These are phyloP conservation scores for Fusarium sp. DNA, from an alignment of 2,329 filamentous ascomycete genomes.

Conservation along the genomic window DNA sequence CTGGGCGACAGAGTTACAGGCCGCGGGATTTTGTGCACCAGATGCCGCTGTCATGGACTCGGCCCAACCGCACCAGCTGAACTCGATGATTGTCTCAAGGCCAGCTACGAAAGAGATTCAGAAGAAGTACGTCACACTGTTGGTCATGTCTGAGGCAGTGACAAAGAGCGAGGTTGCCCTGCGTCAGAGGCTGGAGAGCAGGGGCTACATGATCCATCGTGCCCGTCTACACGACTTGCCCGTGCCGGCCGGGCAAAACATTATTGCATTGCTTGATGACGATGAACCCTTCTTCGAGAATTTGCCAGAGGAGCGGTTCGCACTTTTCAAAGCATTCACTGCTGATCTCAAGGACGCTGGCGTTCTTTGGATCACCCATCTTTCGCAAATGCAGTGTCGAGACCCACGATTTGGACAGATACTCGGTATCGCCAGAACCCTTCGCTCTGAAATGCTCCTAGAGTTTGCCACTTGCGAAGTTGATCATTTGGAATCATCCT, in stretches of 20 bases:
- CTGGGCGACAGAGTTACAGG: constrained; percentile 50
- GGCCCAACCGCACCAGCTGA: constrained; percentile 29
- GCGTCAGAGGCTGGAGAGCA: no score
- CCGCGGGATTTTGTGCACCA: constrained; percentile 45
- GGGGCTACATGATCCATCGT: no score
- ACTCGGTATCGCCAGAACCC: constrained; percentile 49
- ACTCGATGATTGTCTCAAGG: constrained; percentile 23
- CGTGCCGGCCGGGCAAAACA: constrained; percentile 32
- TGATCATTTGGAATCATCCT: constrained; percentile 26
- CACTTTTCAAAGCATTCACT: constrained; percentile 24
- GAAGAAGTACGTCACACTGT: no score
- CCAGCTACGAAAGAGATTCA: not conserved
- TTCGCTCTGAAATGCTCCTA: constrained; percentile 49
- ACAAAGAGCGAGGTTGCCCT: no score
- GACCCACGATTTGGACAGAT: constrained; percentile 49
- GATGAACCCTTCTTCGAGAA: constrained; percentile 48
- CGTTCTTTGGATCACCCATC: constrained; percentile 53
- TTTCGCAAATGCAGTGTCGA: constrained; percentile 44
- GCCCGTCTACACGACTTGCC: no score
- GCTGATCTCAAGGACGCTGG: constrained; percentile 6
- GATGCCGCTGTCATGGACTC: constrained; percentile 37
- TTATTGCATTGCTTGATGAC: constrained; percentile 49
- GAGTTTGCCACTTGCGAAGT: constrained; percentile 53
- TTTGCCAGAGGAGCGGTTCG: constrained; percentile 33
- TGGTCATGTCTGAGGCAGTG: no score